A percentile compares a stretch with the other conserved stretches of the same genome.
phyloP scores from a whole-genome alignment of 1,284 basidiomycete species.

The Melanopsichium pennsylvanicum region DNA sequence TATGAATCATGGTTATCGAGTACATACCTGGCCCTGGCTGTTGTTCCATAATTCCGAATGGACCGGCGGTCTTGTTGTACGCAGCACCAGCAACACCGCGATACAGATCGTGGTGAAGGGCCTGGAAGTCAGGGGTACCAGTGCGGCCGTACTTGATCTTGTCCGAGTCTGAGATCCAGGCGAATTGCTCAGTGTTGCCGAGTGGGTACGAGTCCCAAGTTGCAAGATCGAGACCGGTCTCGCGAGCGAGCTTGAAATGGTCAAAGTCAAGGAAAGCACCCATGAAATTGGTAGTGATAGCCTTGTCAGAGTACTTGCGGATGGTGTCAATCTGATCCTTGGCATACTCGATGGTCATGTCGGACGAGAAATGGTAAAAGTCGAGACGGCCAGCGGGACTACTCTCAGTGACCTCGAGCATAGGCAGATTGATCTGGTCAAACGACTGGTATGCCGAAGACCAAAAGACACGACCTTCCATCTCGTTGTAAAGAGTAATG shows the following conservation, averaged over 20 bases:
- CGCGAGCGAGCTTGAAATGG: slow-evolving; percentile 37
- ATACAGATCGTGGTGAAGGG: slow-evolving; percentile 40
- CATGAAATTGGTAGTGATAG: slow-evolving; percentile 53
- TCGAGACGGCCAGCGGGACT: slow-evolving; percentile 48
- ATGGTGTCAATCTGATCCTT: slow-evolving; percentile 40
- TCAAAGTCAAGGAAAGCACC: slow-evolving; percentile 44
- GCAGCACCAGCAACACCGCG: slow-evolving; percentile 42
- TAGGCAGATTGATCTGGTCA: slow-evolving; percentile 37
- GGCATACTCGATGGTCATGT: slow-evolving; percentile 45
- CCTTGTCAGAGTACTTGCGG: slow-evolving; percentile 35
- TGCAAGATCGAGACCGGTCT: slow-evolving; percentile 36
- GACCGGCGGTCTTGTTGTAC: slow-evolving; percentile 34
- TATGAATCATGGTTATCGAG: background rate
- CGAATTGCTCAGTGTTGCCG: slow-evolving; percentile 39
- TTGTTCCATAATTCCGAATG: slow-evolving; percentile 48
- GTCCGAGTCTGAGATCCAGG: slow-evolving; percentile 33
- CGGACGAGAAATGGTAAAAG: slow-evolving; percentile 42
- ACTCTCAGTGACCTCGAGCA: slow-evolving; percentile 43
- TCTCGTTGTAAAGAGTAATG: slow-evolving; percentile 39
- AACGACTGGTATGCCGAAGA: slow-evolving; percentile 39
- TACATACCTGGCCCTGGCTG: slow-evolving; percentile 41
- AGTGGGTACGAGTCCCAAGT: slow-evolving; percentile 49
- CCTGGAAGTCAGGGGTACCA: slow-evolving; percentile 42
- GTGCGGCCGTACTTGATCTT: slow-evolving; percentile 43
- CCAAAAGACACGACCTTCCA: slow-evolving; percentile 50